These are phyloP conservation scores for Fusarium sp. DNA, from an alignment of 2,329 filamentous ascomycete genomes.

Conservation along the genomic window DNA sequence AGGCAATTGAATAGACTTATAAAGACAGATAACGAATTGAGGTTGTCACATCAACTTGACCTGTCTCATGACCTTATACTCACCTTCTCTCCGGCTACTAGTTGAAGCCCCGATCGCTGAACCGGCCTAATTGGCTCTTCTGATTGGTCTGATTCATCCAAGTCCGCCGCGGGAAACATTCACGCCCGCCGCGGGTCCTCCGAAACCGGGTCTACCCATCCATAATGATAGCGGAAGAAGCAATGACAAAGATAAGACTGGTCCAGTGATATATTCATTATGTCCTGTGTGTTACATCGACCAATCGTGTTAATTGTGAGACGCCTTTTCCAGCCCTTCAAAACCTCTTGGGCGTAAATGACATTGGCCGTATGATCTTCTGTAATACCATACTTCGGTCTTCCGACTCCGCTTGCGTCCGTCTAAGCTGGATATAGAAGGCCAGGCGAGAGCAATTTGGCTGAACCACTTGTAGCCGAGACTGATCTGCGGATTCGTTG, in stretches of 20 bases:
- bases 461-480: conserved; percentile 8
- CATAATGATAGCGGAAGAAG: conserved; percentile 3
- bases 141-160: conserved; percentile 14
- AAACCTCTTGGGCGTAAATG: conserved; percentile 25
- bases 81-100: conserved; percentile 15
- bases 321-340: not conserved
- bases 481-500: not conserved
- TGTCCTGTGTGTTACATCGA: not conserved
- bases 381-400: conserved; percentile 11
- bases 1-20: not conserved
- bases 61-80: conserved; percentile 13
- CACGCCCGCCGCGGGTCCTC: not conserved
- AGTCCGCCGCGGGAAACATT: not conserved
- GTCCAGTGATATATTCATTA: not conserved
- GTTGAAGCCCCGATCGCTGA: conserved; percentile 33
- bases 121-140: conserved; percentile 2
- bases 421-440: conserved; percentile 28
- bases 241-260: conserved; percentile 18
- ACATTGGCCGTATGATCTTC: conserved; percentile 22
- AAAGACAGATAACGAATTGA: not conserved
- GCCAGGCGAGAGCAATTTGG: conserved; percentile 19
- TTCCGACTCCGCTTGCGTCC: conserved; percentile 17
- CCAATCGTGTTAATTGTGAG: conserved; percentile 9
- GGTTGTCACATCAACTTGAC: conserved; percentile 15
- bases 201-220: conserved; percentile 17